A percentile compares a stretch with the other conserved stretches of the same genome.
These are phyloP conservation scores for Serendipita sp. DNA, from an alignment of 768 basidiomycete species.

Conservation along the genomic window DNA sequence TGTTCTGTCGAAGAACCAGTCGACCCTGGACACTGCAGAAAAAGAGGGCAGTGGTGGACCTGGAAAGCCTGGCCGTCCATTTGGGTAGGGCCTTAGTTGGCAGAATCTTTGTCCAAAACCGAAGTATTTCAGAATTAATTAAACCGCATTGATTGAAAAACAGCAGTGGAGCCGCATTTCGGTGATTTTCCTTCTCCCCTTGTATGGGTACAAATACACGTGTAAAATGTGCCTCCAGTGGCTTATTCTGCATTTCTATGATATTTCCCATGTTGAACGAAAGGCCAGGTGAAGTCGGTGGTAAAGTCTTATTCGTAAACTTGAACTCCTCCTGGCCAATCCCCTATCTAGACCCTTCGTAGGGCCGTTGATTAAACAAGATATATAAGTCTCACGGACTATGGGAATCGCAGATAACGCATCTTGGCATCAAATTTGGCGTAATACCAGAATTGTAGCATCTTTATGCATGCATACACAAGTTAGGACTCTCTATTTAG, in stretches of 20 bases:
- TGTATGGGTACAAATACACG: neutral
- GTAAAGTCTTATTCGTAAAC: neutral
- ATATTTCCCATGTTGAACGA: slow-evolving; percentile 62
- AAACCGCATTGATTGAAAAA: slow-evolving; percentile 7
- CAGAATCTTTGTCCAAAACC: no score
- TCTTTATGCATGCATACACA: neutral
- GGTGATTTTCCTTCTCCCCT: slow-evolving; percentile 73
- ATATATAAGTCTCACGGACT: neutral
- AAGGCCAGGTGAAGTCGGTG: neutral
- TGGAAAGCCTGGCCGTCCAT: slow-evolving; percentile 12
- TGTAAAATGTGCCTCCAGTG: slow-evolving; percentile 37
- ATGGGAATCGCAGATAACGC: neutral
- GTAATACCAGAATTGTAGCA: neutral
- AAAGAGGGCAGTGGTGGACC: slow-evolving; percentile 9
- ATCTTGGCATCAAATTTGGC: no score
- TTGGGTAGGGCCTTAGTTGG: neutral
- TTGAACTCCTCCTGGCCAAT: neutral
- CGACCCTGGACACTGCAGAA: neutral
- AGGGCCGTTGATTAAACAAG: neutral
- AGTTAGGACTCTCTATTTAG: neutral
- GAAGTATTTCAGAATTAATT: no score
- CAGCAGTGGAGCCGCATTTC: slow-evolving; percentile 37
- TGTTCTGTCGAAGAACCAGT: slow-evolving; percentile 10
- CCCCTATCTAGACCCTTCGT: neutral
- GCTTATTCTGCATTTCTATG: slow-evolving; percentile 96